Base-by-base conservation (phyloP, 129 eudicot species). In the Arctium lappa region DNA sequence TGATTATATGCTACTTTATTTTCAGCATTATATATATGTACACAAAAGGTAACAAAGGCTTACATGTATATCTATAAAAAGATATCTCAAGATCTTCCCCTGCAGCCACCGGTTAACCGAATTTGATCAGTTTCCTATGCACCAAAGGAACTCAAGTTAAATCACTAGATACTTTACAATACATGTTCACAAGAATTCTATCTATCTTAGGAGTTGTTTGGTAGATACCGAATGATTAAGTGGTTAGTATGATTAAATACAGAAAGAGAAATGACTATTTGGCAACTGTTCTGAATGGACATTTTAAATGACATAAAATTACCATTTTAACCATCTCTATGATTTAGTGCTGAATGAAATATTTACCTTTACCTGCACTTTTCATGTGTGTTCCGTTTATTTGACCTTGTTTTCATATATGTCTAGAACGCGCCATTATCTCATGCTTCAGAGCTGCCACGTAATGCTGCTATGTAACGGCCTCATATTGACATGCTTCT, bases 401-500 rank as follows among this genome's bases (percentile, higher is more conserved):
- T 76, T 75, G 30, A 6, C 42, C 6, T 31, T 30, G 69, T 50
- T 50, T n/a, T 46, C 69, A 7, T 2, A 12, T 75, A 46, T 29
- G 31, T 75, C 11, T 29, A 29, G 11, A 75, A 44, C 68, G 12
- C 37, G 53, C 22, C 79, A 12, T 75, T 48, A 75, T 75, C 53
- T 37, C 73, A 78, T 38, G 18, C 63, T 4, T 78, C 74, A 79
- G 27, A 79, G 38, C 38, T 78, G 18, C 37, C 71, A 33, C 16
- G 73, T 22, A 66, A 79, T 79, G 65, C 74, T 79, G 82, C 73
- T 78, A 27, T 79, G 40, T 38, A 79, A 37, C 31, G 74, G 74
- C 33, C 82, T 79, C 82, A 79, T 79, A 29, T 79, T 40, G 11
- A 79, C 71, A 7, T 66, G 71, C 71, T 66, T 66, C 71, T 66